Base-by-base conservation (phyloP, 2,329 filamentous ascomycete species). In the Rugonectria rugulosa region DNA sequence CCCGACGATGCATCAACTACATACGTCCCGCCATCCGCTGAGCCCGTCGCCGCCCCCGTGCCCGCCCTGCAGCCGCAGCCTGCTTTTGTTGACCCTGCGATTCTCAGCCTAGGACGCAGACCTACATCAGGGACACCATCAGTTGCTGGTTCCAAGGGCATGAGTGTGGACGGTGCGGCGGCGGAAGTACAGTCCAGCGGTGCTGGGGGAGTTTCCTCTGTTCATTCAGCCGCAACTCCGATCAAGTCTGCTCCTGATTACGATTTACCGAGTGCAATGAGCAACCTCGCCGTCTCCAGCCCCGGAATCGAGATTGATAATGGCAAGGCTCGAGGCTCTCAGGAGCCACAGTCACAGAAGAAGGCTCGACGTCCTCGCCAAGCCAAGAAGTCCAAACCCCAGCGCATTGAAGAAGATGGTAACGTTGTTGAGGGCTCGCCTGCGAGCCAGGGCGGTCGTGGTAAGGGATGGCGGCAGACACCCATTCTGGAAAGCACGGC, bases 21-120 rank as follows among this genome's bases (percentile, higher is more conserved):
- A 5, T 66, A 71, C 34, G 50, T 61, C 17, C 61, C 68, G 53
- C 63, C 70, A 19, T 47, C 62, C 23, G 52, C 60, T 51, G 64
- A 64, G 60, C 50, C 66, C 53, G 48, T 63, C 36, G 53, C 69
- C 19, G 65, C 69, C 12, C 61, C 72, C 14, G 48, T 61, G 5
- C 53, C 70, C 19, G 53, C 68, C n/a, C 59, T 67, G 46, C 71
- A 67, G 31, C 56, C 64, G 47, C 71, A 76, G 60, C 64, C 76
- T 24, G 66, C 79, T 1, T 92, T 95, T 67, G 81, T 88, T n/a
- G 91, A 96, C 66, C 91, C 91, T 10, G 91, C 91, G 4, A 96
- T 96, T 51, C 71, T 96, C 40, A 92, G 90, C 69, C 83, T 91
- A 44, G 79, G 79, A 19, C 77, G 77, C 41, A 75, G 73, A 4